phyloP scores from a whole-genome alignment of 768 basidiomycete species.

The Pleurotus salmoneostramineus region DNA sequence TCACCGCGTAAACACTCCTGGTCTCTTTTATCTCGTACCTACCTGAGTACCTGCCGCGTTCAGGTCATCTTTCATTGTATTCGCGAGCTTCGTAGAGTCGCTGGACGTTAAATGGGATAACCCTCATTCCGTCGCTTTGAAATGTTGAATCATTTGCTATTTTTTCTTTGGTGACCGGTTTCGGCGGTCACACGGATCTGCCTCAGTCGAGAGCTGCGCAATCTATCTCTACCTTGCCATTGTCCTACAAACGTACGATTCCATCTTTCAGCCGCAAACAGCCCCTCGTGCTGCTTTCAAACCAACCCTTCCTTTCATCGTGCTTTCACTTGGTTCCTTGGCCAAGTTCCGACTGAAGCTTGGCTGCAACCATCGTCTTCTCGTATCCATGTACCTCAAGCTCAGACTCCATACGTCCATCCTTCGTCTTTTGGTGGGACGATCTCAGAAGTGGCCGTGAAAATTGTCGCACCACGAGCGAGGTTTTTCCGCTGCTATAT shows the following conservation, averaged over 20 bases:
- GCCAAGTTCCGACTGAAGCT: too few species aligned
- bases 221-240: neutral
- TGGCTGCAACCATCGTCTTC: neutral
- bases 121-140: too few species aligned
- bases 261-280: neutral
- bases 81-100: neutral
- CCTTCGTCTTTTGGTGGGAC: neutral
- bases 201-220: neutral
- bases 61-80: neutral
- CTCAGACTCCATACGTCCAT: neutral
- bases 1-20: neutral
- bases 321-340: too few species aligned
- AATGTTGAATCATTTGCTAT: neutral
- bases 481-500: constrained; percentile 7
- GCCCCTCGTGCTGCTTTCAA: neutral
- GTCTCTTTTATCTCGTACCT: neutral
- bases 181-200: constrained; percentile 1
- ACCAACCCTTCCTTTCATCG: neutral
- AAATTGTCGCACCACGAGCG: neutral
- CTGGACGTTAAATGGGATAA: neutral
- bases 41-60: neutral
- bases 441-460: neutral
- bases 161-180: neutral
- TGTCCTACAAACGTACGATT: neutral
- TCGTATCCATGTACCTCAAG: neutral